These are phyloP conservation scores for Thraustochytrium sp. DNA, from an alignment of 352 stramenopile species.

Conservation along the genomic window DNA sequence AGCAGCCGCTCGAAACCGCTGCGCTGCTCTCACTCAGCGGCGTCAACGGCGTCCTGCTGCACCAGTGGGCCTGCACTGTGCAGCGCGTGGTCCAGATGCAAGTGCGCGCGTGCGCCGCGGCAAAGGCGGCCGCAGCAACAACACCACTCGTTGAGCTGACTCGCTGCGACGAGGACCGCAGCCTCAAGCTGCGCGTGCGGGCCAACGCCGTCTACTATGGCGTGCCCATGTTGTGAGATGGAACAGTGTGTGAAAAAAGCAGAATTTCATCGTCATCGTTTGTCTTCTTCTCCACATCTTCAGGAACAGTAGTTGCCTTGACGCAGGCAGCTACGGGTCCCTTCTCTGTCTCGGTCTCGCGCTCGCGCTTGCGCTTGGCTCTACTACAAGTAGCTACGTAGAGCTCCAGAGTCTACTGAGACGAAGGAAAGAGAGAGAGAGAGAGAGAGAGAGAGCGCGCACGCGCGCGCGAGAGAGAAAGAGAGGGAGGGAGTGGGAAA, in stretches of 20 bases:
- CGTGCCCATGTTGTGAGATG: background rate
- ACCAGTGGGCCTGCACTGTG: constrained; percentile 69
- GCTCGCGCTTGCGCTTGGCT: too few species aligned
- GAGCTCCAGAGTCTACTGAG: too few species aligned
- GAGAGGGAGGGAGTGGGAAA: too few species aligned
- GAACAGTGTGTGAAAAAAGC: background rate
- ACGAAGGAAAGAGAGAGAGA: too few species aligned
- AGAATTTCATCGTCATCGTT: background rate
- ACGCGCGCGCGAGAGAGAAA: too few species aligned
- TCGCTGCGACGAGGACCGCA: background rate
- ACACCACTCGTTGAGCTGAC: background rate
- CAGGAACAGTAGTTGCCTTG: background rate
- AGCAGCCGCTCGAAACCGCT: constrained; percentile 56
- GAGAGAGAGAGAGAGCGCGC: too few species aligned
- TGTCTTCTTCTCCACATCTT: background rate
- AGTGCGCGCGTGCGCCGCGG: background rate
- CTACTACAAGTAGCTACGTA: too few species aligned
- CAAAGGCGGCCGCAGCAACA: background rate
- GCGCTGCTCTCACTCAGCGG: constrained; percentile 66
- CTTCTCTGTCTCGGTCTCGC: too few species aligned
- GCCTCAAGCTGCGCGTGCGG: background rate
- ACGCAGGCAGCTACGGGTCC: background rate
- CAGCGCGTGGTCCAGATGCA: background rate
- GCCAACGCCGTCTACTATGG: background rate
- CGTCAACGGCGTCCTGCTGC: constrained; percentile 63